Base-by-base conservation (phyloP, 805 yeast species). In the Candida tibetensis region DNA sequence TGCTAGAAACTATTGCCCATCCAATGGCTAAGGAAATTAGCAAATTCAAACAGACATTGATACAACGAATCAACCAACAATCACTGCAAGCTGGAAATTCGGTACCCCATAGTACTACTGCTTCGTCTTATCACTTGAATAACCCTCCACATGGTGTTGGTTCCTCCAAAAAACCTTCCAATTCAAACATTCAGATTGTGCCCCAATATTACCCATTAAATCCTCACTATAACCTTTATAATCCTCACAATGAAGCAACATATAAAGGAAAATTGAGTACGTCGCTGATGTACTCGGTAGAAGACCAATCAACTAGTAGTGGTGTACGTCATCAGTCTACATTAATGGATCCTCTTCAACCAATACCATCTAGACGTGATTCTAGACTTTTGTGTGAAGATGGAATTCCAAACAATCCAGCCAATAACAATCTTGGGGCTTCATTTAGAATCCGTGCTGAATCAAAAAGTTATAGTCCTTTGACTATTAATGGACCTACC, bases 281-380 rank as follows among this genome's bases (percentile, higher is more conserved):
- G 8, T 35, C 38, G 13, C 38, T 35, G 38, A n/a, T 28, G 6
- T 10, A 28, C 7, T 22, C 38, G 9, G 18, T 17, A 13, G 38
- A 35, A 10, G 38, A 35, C 5, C 38, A n/a, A 7, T 13, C 33
- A 25, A 23, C 29, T 34, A 14, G n/a, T 34, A 14, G 10, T 21
- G 25, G 25, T 10, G 38, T 36, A 3, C 58, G 76, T 31, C 70
- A 71, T 42, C 53, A 59, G 23, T 69, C 76, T 10, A 62, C 70
- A 14, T 60, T 53, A 44, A 68, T 59, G 58, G 68, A 62, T 41
- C 68, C 69, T 4, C 53, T 61, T 30, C 68, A 60, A 42, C 64
- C 66, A 5, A 42, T 46, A 6, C 60, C 64, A 2, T 46, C 51
- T 3, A 38, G 55, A 21, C 33, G 32, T n/a, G 42, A 39, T 29